Conservation (phyloP, 1,284 basidiomycete genomes). For the Erythrobasidium hasegawianum region DNA sequence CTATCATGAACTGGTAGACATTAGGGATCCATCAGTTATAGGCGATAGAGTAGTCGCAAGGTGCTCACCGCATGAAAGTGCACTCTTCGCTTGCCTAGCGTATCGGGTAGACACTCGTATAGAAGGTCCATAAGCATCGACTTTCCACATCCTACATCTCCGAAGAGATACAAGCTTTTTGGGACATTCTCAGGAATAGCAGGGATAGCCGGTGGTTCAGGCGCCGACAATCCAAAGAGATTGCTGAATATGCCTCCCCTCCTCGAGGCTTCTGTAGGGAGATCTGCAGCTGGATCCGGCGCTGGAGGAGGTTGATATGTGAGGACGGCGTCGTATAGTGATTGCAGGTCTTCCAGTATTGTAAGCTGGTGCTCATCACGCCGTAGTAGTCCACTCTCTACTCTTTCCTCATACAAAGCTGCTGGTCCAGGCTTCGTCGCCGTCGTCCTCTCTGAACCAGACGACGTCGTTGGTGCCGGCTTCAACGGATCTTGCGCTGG, state of each 20-base stretch:
- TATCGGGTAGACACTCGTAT: slow-evolving; percentile 72
- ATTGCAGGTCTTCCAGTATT: slow-evolving; percentile 77
- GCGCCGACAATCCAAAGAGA: slow-evolving; percentile 36
- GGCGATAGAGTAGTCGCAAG: neutral
- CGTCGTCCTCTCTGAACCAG: neutral
- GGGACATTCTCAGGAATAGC: slow-evolving; percentile 52
- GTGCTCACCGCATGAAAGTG: slow-evolving; percentile 73
- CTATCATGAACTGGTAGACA: slow-evolving; percentile 78
- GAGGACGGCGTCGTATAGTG: slow-evolving; percentile 68
- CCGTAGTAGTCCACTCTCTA: slow-evolving; percentile 65
- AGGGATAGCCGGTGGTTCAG: slow-evolving; percentile 38
- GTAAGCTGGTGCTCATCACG: slow-evolving; percentile 77
- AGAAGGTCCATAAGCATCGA: slow-evolving; percentile 97
- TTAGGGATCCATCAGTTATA: neutral
- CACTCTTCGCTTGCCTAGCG: slow-evolving; percentile 76
- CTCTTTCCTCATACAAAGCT: slow-evolving; percentile 68
- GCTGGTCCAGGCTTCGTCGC: slow-evolving; percentile 54
- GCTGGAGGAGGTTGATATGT: slow-evolving; percentile 68
- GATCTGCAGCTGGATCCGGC: slow-evolving; percentile 50
- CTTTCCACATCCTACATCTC: slow-evolving; percentile 94
- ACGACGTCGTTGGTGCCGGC: neutral
- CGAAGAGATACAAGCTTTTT: slow-evolving; percentile 91
- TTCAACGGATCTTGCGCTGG: neutral
- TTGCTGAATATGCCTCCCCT: slow-evolving; percentile 2
- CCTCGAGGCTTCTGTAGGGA: slow-evolving; percentile 38